These are phyloP conservation scores for Phytopythium kandeliae DNA, from an alignment of 352 stramenopile species.

Conservation along the genomic window DNA sequence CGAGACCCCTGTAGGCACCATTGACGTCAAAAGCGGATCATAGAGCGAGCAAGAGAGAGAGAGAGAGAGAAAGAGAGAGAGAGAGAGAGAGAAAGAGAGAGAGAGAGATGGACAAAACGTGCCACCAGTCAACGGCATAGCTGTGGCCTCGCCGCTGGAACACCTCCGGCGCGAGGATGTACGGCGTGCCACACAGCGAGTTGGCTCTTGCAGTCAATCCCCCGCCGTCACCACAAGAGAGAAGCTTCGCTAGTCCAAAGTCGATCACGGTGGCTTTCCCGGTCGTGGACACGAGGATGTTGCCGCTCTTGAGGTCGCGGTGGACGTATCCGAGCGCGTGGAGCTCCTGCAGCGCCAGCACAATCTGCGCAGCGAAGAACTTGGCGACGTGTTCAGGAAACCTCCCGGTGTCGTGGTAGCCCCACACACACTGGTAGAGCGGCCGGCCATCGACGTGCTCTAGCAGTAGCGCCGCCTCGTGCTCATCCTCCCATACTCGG, in stretches of 20 bases:
- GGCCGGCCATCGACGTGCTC: conserved; percentile 55
- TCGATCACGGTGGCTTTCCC: conserved; percentile 64
- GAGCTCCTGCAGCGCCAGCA: conserved; percentile 48
- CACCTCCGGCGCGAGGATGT: conserved; percentile 71
- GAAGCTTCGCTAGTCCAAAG: conserved; percentile 53
- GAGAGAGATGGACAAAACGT: conserved; percentile 2
- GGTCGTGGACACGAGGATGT: conserved; percentile 39
- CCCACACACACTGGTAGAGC: conserved; percentile 72
- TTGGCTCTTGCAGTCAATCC: conserved; percentile 10
- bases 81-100: not conserved
- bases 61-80: not conserved
- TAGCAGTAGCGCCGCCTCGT: conserved; percentile 31
- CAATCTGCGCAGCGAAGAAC: conserved; percentile 63
- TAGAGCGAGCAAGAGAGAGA: no score
- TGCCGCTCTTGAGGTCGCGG: conserved; percentile 79
- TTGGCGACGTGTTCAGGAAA: conserved; percentile 53
- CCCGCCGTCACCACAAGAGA: not conserved
- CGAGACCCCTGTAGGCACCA: conserved; percentile 35
- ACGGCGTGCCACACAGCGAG: conserved; percentile 68
- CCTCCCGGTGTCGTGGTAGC: conserved; percentile 22
- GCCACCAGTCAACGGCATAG: conserved; percentile 68
- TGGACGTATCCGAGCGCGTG: conserved; percentile 58
- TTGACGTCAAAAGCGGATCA: no score
- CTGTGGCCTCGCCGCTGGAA: conserved; percentile 31
- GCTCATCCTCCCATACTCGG: conserved; percentile 19